phyloP scores from a whole-genome alignment of 805 yeast genomes.

The Starmera quercuum region DNA sequence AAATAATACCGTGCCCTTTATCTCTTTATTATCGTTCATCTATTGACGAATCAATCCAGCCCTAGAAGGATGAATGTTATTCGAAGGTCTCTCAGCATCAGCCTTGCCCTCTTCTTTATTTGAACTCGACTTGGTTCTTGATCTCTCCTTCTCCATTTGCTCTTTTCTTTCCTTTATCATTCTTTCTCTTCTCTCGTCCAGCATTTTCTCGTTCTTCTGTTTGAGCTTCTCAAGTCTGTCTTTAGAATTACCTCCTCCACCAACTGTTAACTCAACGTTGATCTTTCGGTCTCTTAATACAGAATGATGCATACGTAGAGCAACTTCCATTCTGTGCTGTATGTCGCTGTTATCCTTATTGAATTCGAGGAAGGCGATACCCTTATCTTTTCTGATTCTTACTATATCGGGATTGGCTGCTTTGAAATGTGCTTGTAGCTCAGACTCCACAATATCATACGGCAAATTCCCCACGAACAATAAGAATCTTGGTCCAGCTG shows the following conservation, averaged over 20 bases:
- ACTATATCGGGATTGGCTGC: conserved; percentile 65
- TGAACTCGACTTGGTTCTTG: conserved; percentile 6
- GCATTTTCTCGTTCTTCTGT: conserved; percentile 69
- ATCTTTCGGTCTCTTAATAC: conserved; percentile 64
- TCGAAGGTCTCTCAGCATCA: conserved; percentile 4
- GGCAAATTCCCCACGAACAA: conserved; percentile 91
- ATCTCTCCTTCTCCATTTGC: conserved; percentile 19
- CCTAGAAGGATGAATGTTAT: conserved; percentile 57
- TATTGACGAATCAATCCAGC: conserved; percentile 30
- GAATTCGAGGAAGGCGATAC: conserved; percentile 89
- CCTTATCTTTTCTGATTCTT: conserved; percentile 77
- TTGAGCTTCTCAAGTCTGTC: conserved; percentile 62
- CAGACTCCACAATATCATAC: conserved; percentile 54
- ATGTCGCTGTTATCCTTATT: conserved; percentile 48
- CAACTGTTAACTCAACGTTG: conserved; percentile 94
- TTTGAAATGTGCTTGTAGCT: conserved; percentile 65
- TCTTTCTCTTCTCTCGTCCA: conserved; percentile 59
- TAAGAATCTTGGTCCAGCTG: conserved; percentile 57
- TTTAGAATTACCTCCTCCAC: conserved; percentile 92
- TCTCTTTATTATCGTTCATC: no score
- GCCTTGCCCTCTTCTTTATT: conserved; percentile 1
- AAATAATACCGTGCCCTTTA: no score
- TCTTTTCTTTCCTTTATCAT: conserved; percentile 39
- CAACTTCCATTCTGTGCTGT: conserved; percentile 74
- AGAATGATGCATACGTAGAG: conserved; percentile 79